Conservation (phyloP, 306 rosid species). For the Argentina anserina region DNA sequence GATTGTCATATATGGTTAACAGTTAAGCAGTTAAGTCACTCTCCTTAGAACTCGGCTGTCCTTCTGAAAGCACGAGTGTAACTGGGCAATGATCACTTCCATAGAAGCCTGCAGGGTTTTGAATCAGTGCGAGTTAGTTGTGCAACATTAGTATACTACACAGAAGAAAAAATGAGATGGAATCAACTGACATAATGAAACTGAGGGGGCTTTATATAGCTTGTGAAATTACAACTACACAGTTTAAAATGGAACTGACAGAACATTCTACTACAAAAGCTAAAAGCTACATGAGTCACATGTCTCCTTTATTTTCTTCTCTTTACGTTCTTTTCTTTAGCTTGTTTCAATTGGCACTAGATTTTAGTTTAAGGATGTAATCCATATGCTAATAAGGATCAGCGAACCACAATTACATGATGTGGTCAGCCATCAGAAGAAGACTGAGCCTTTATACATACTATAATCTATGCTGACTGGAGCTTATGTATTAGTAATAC, state of each 20-base stretch:
- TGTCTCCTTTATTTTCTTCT: not conserved
- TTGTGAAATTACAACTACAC: not conserved
- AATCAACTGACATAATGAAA: not conserved
- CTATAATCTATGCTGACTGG: too few species aligned
- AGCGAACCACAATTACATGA: not conserved
- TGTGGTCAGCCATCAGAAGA: not conserved
- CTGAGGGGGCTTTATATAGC: not conserved
- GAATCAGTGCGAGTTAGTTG: slow-evolving; percentile 22
- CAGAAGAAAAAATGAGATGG: not conserved
- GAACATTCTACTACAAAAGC: not conserved
- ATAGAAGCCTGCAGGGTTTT: slow-evolving; percentile 56
- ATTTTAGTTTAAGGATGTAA: not conserved
- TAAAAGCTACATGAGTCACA: not conserved
- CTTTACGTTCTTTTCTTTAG: not conserved
- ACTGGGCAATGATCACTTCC: slow-evolving; percentile 98
- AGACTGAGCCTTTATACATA: not conserved
- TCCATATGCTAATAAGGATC: not conserved
- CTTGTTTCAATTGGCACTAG: not conserved
- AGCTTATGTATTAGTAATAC: not conserved
- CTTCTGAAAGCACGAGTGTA: slow-evolving; percentile 67
- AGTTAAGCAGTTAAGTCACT: slow-evolving; percentile 27
- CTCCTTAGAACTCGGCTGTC: slow-evolving; percentile 27
- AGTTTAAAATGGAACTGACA: not conserved
- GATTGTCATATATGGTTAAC: not conserved
- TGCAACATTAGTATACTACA: not conserved